These are phyloP conservation scores for Cladorrhinum samala DNA, from an alignment of 495 filamentous ascomycete genomes.

Conservation along the genomic window DNA sequence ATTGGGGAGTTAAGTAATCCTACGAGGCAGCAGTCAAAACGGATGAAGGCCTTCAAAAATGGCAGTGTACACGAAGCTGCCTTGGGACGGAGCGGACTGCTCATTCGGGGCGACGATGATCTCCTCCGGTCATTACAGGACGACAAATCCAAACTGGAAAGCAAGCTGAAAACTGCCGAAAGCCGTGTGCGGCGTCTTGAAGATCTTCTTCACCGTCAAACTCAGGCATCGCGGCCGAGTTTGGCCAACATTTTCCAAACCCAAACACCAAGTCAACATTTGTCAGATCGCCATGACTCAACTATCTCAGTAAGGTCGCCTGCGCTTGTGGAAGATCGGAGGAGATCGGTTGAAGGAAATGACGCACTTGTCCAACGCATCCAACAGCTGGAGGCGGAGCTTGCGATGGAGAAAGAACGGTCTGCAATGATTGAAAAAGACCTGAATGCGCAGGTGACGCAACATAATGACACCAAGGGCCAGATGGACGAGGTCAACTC, in stretches of 20 bases:
- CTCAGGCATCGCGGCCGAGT: slow-evolving; percentile 61
- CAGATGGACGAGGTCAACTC: slow-evolving; percentile 77
- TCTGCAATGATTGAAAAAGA: slow-evolving; percentile 54
- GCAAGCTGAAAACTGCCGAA: slow-evolving; percentile 77
- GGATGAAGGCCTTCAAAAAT: slow-evolving; percentile 89
- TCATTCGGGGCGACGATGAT: slow-evolving; percentile 78
- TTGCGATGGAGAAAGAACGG: slow-evolving; percentile 51
- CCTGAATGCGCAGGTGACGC: slow-evolving; percentile 47
- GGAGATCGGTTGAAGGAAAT: slow-evolving; percentile 30
- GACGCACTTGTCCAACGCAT: slow-evolving; percentile 51
- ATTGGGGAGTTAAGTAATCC: slow-evolving; percentile 62
- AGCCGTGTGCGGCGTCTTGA: slow-evolving; percentile 88
- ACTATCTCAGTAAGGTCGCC: slow-evolving; percentile 36
- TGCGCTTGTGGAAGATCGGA: slow-evolving; percentile 30
- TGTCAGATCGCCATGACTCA: slow-evolving; percentile 35
- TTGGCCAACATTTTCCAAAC: slow-evolving; percentile 59
- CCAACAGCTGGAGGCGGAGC: slow-evolving; percentile 74
- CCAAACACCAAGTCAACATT: slow-evolving; percentile 33
- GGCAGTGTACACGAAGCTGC: slow-evolving; percentile 86
- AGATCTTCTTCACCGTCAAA: slow-evolving; percentile 85
- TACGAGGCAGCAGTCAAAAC: slow-evolving; percentile 65
- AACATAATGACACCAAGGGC: slow-evolving; percentile 59
- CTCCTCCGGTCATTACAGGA: slow-evolving; percentile 60
- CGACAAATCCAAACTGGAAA: slow-evolving; percentile 74
- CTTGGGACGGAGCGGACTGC: slow-evolving; percentile 69